A percentile compares a stretch with the other conserved stretches of the same genome.
phyloP scores from a whole-genome alignment of 2,329 filamentous ascomycete species.

The Lasiodiplodia theobromae region DNA sequence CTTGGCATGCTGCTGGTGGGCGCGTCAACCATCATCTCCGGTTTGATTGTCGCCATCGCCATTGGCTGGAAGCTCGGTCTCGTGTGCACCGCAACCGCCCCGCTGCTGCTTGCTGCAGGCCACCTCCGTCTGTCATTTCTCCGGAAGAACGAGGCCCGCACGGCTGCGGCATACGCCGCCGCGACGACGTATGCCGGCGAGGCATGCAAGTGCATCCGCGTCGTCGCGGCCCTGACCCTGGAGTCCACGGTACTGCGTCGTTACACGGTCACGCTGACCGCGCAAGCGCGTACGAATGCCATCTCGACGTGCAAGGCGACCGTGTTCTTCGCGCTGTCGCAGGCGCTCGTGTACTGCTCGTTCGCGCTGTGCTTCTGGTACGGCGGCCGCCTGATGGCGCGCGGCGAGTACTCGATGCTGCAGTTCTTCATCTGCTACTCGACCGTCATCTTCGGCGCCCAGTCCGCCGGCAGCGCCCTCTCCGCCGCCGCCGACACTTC shows the following conservation, averaged over 20 bases:
- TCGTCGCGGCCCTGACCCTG: constrained; percentile 85
- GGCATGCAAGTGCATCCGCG: constrained; percentile 87
- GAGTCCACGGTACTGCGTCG: constrained; percentile 76
- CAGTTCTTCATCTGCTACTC: constrained; percentile 90
- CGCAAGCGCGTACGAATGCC: constrained; percentile 31
- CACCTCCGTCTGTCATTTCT: constrained; percentile 85
- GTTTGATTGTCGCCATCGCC: constrained; percentile 69
- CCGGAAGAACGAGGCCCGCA: constrained; percentile 75
- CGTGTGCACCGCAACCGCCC: constrained; percentile 78
- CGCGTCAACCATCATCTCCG: constrained; percentile 74
- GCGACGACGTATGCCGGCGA: constrained; percentile 88
- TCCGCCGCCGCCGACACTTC: constrained; percentile 92
- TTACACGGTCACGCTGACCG: constrained; percentile 73
- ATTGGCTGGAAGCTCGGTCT: constrained; percentile 86
- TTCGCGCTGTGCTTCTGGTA: constrained; percentile 90
- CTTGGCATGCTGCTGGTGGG: constrained; percentile 84
- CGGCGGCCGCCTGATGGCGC: constrained; percentile 77
- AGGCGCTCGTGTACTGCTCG: constrained; percentile 81
- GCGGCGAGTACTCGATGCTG: constrained; percentile 75
- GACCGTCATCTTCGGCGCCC: constrained; percentile 82
- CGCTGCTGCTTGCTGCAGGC: constrained; percentile 76
- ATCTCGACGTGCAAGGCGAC: constrained; percentile 69
- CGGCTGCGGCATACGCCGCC: constrained; percentile 78
- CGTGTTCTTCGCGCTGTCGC: constrained; percentile 78
- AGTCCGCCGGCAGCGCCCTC: constrained; percentile 87